Base-by-base conservation (phyloP, 768 basidiomycete species). In the Hypholoma sublateritium region DNA sequence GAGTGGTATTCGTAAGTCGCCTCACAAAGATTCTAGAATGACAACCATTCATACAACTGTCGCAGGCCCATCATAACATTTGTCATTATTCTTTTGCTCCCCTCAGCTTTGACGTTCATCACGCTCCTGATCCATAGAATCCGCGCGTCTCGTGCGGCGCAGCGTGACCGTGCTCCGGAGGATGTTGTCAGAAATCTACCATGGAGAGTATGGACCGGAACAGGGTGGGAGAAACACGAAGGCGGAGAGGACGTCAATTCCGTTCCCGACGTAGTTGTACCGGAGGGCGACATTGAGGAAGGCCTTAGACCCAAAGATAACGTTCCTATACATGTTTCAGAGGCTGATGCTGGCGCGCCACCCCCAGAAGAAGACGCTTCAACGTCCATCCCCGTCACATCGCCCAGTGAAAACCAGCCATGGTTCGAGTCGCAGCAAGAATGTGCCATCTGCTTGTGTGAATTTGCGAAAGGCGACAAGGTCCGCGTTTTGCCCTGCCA, bases 401-500 rank as follows among this genome's bases (percentile, higher is more conserved):
- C 61, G 52, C 64, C 66, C 7, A 65, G 70, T 25, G 62, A 62
- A 16, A 69, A 78, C 24, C 82, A 83, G 53, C 81, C 85, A 2
- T 93, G 92, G 88, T 95, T 91, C 61, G 89, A 89, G 68, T 72
- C 80, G 3, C 92, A 95, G 65, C 68, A 81, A 52, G 93, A 98
- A 69, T 98, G 95, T 66, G 91, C 94, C 34, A 98, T 98, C 53
- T 98, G 96, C 69, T 79, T 98, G 55, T 90, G 82, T 57, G 84
- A 88, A 59, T 98, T 98, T 64, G 84, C 76, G 39, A 86, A 86
- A 66, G 95, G 95, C 2, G 96, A 98, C 68, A 83, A 85, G 64
- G 92, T 98, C 42, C 84, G 95, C 63, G 91, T 95, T 50, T 69
- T 98, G 39, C 96, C 96, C 1, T 98, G 96, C 66, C 89, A 91